Conservation (phyloP, 1,139 yeast species). For the Ogataea hybrid region DNA sequence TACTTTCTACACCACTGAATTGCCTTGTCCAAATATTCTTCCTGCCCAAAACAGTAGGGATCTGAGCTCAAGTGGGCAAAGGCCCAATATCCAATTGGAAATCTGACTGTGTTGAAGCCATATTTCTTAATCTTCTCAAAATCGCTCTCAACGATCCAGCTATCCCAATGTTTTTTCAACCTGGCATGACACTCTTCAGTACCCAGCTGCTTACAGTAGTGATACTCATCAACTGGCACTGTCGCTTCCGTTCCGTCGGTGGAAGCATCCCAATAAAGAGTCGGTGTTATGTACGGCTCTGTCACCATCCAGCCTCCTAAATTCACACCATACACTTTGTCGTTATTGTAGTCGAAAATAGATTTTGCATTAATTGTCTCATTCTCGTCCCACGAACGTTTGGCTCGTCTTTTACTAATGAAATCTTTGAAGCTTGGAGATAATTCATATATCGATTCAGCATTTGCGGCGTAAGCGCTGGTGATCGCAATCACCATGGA, state of each 20-base stretch:
- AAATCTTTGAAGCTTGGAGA: too few relatives aligned
- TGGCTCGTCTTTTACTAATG: too few relatives aligned
- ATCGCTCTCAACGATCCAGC: constrained; percentile 78
- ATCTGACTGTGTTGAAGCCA: constrained; percentile 84
- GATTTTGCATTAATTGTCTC: not conserved
- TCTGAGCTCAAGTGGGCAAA: constrained; percentile 61
- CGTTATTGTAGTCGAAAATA: constrained; percentile 43
- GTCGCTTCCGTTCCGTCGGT: constrained; percentile 38
- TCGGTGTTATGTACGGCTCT: constrained; percentile 86
- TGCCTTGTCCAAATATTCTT: too few relatives aligned
- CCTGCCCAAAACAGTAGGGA: too few relatives aligned
- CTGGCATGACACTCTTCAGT: constrained; percentile 49
- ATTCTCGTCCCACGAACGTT: constrained; percentile 3
- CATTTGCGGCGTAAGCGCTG: too few relatives aligned
- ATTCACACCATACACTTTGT: constrained; percentile 72
- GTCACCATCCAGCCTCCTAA: constrained; percentile 92
- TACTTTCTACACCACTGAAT: too few relatives aligned
- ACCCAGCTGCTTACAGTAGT: constrained; percentile 64
- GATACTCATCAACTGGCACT: constrained; percentile 85
- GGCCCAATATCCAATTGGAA: constrained; percentile 98
- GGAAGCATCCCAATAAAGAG: constrained; percentile 47
- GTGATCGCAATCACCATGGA: too few relatives aligned
- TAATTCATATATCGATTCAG: too few relatives aligned
- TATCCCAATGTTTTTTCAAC: constrained; percentile 70
- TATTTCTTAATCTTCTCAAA: constrained; percentile 55